Base-by-base conservation (phyloP, 352 stramenopile species). In the Pythium pyrilobum region DNA sequence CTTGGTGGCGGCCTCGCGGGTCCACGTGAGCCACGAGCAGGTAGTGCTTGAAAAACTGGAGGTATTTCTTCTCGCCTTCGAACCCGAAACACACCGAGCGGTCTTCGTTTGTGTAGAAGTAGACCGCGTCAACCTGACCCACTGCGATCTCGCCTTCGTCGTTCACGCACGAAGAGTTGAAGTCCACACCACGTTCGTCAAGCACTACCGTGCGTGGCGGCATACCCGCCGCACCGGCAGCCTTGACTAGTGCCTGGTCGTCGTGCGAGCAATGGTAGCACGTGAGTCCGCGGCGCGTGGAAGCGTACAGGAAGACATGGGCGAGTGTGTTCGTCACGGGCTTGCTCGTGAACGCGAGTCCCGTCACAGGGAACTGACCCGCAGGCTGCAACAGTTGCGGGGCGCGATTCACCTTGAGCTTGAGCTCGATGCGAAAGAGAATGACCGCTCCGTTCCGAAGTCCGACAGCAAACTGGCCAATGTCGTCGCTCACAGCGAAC, bases 41-140 rank as follows among this genome's bases (percentile, higher is more conserved):
- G 44, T 95, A 95, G 47, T 95, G 84, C 62, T 95, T 95, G 66
- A 95, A 95, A 43, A 95, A 95, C 45, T 77, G 57, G 42, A 95
- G 21, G 43, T 89, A 89, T 34, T 88, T 89, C 59, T 95, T 93
- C 47, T 94, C 84, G 27, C 84, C 84, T 69, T 95, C 81, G 59
- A 95, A 95, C 7, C 72, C 87, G 64, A 93, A 92, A 51, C 83
- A 92, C n/a, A 89, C 83, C 0, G 77, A 85, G 5, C 85, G 83
- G 29, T 96, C 87, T 60, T 96, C 85, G 1, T 77, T 87, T 20
- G 80, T 91, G 74, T 95, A 96, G 47, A 94, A 95, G 66, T 95
- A 96, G 12, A 96, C 79, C 8, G 79, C 84, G 53, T 95, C 86
- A 0, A 78, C 85, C 61, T 95, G 84, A 1, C 84, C 84, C 3